Conservation (phyloP, 2,329 filamentous ascomycete genomes). For the Zarea fungicola region DNA sequence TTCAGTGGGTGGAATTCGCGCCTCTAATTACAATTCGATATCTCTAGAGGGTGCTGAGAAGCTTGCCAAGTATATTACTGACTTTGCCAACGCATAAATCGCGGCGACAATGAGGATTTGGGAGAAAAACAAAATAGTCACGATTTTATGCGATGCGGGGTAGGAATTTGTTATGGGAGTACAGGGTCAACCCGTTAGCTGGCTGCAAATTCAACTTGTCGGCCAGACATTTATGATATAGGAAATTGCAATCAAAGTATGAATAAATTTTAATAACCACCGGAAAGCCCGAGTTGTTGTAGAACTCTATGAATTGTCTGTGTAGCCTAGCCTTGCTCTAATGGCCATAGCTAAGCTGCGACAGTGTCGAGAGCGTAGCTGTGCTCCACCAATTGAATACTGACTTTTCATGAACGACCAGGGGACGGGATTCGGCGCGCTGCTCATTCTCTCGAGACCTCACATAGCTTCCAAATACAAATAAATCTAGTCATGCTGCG, state of each 20-base stretch:
- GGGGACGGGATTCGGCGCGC: too few species aligned
- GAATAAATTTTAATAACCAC: neutral
- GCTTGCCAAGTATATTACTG: conserved; percentile 57
- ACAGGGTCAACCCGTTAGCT: conserved; percentile 3
- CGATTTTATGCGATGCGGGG: neutral
- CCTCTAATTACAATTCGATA: conserved; percentile 86
- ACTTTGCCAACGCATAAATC: conserved; percentile 40
- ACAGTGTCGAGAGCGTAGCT: too few species aligned
- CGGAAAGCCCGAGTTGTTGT: too few species aligned
- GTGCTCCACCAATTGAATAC: neutral
- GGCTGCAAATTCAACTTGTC: conserved; percentile 6
- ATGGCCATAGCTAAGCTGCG: neutral
- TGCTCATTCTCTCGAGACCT: too few species aligned
- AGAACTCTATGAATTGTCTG: too few species aligned
- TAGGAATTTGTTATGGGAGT: neutral
- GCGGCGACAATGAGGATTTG: neutral
- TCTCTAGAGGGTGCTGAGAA: conserved; percentile 61
- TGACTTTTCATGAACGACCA: neutral
- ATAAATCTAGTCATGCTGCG: neutral
- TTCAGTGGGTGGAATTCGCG: conserved; percentile 78
- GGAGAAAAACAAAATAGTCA: neutral
- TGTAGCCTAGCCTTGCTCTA: neutral
- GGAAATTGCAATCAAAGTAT: neutral
- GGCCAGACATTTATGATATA: neutral
- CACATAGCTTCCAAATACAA: too few species aligned